Evolutionary conservation across 1,284 basidiomycete genomes (phyloP).

Genomic region (Malassezia furfur): DNA sequence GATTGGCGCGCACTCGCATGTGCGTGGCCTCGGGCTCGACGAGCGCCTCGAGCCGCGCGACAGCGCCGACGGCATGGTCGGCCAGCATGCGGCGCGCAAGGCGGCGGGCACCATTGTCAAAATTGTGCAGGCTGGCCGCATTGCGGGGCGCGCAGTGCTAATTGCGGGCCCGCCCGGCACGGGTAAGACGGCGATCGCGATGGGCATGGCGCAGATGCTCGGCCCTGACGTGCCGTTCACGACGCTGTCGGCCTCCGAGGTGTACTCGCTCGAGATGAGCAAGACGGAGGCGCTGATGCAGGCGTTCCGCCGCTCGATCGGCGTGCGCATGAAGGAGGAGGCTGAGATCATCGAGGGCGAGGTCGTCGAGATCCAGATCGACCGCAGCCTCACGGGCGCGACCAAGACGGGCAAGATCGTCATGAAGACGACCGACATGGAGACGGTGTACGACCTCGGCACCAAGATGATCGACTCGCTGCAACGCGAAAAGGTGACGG

Average conservation of each 20-base stretch:
- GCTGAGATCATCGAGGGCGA: conserved; percentile 95
- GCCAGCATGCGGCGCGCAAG: conserved; percentile 85
- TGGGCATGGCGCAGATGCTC: conserved; percentile 89
- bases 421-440: conserved; percentile 98
- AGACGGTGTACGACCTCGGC: conserved; percentile 96
- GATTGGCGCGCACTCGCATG: conserved; percentile 45
- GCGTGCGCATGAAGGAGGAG: conserved; percentile 94
- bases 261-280: conserved; percentile 88
- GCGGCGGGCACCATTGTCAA: conserved; percentile 93
- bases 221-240: conserved; percentile 93
- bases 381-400: conserved; percentile 88
- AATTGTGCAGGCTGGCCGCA: conserved; percentile 92
- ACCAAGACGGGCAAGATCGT: conserved; percentile 97
- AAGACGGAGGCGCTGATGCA: conserved; percentile 97
- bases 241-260: conserved; percentile 91
- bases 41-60: conserved; percentile 75
- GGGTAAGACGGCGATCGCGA: conserved; percentile 93
- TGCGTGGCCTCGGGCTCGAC: conserved; percentile 70
- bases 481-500: conserved; percentile 90
- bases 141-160: conserved; percentile 86
- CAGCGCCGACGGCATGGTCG: conserved; percentile 86
- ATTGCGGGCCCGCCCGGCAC: conserved; percentile 93
- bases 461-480: conserved; percentile 98
- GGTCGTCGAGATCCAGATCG: conserved; percentile 96
- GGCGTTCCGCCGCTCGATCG: conserved; percentile 87